Conservation (phyloP, 192 early-diverging fungal genomes). For the Allomyces arbusculus region DNA sequence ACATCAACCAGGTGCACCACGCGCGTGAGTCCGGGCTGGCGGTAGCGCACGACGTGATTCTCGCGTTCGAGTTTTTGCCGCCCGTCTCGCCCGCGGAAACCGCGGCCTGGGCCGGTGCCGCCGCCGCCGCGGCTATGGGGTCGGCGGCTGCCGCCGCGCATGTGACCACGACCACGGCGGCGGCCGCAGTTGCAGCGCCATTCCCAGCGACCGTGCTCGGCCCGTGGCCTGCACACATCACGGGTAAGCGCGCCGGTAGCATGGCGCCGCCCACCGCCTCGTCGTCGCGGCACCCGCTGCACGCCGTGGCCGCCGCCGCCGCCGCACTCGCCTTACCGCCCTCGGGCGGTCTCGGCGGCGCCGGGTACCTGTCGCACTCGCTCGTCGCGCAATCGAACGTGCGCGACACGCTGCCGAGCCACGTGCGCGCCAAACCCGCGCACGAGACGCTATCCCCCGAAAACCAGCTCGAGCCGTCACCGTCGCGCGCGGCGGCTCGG, state of each 20-base stretch:
- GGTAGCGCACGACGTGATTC: not conserved
- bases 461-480: not conserved
- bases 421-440: not conserved
- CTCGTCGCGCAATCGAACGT: not conserved
- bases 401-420: not conserved
- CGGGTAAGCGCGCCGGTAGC: too few species aligned
- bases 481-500: not conserved
- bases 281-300: not conserved
- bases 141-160: not conserved
- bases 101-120: not conserved
- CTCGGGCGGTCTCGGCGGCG: too few species aligned
- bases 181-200: not conserved
- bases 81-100: not conserved
- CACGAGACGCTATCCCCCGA: not conserved
- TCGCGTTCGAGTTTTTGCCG: not conserved
- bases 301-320: not conserved
- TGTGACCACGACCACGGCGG: not conserved
- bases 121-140: not conserved
- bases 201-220: not conserved
- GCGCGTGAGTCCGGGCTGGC: slow-evolving; percentile 3
- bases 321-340: not conserved
- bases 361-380: too few species aligned
- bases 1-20: not conserved
- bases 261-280: too few species aligned
- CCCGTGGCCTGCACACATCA: not conserved